A percentile compares a stretch with the other conserved stretches of the same genome.
These are phyloP conservation scores for Hypoxylon sp. DNA, from an alignment of 2,329 filamentous ascomycete species.

Conservation along the genomic window DNA sequence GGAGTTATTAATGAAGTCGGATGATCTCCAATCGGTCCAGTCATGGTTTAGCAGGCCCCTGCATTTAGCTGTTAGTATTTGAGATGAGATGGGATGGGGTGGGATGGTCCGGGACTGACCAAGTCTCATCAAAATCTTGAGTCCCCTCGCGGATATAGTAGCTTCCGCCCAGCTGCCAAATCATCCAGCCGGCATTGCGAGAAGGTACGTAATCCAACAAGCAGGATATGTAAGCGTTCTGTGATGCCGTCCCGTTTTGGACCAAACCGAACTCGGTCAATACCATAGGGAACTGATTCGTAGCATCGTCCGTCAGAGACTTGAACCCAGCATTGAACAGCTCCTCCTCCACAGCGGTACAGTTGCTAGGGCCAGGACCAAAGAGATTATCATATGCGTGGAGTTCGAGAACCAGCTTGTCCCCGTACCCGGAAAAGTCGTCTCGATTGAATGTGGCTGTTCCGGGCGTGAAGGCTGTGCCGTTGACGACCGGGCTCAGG, in stretches of 20 bases:
- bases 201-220: constrained; percentile 61
- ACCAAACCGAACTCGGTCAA: constrained; percentile 67
- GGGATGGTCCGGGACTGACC: constrained; percentile 45
- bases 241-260: constrained; percentile 59
- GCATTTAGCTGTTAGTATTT: not conserved
- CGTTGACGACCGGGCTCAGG: constrained; percentile 62
- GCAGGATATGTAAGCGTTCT: constrained; percentile 63
- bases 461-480: constrained; percentile 59
- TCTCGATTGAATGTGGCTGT: constrained; percentile 57
- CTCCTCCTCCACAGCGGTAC: constrained; percentile 57
- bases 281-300: constrained; percentile 60
- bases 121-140: constrained; percentile 67
- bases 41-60: constrained; percentile 64
- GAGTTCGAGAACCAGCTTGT: constrained; percentile 70
- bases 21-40: constrained; percentile 63
- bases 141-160: constrained; percentile 66
- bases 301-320: constrained; percentile 55
- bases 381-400: constrained; percentile 67
- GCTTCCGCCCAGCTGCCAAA: constrained; percentile 68
- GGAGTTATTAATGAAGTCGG: constrained; percentile 54
- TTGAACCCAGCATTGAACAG: constrained; percentile 64
- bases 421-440: constrained; percentile 61
- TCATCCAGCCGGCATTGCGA: constrained; percentile 64
- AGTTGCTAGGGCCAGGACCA: constrained; percentile 55
- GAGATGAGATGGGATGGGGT: not conserved